Evolutionary conservation across 75 land plant genomes (phyloP).

Genomic region (Cryptomeria japonica): DNA sequence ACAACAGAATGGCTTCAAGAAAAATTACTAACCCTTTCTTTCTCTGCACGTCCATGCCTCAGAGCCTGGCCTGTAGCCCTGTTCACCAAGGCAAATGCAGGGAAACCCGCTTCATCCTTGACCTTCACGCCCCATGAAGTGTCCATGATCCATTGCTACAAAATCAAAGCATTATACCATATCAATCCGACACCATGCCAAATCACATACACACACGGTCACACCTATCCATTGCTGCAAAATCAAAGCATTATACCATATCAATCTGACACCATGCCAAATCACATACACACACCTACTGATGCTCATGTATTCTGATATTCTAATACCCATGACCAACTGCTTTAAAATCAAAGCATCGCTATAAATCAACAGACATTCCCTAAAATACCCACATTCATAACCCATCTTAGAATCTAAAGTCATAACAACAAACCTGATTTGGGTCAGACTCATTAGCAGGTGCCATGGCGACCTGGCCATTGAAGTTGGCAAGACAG

Average conservation of each 20-base stretch:
- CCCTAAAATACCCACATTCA: background rate
- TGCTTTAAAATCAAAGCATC: background rate
- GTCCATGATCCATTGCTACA: constrained; percentile 77
- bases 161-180: background rate
- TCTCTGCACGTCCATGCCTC: constrained; percentile 23
- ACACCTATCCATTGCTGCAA: too few species aligned
- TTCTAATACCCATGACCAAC: background rate
- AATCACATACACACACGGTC: background rate
- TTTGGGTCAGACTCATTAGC: constrained; percentile 11
- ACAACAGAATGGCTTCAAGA: background rate
- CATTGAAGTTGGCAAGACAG: constrained; percentile 10
- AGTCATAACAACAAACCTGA: constrained; percentile 4
- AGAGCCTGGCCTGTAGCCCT: constrained; percentile 74
- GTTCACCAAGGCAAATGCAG: constrained; percentile 68
- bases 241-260: too few species aligned
- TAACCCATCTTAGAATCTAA: background rate
- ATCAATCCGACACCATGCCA: background rate
- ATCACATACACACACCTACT: too few species aligned
- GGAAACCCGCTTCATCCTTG: constrained; percentile 66
- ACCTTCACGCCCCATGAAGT: constrained; percentile 44
- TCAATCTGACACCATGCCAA: too few species aligned
- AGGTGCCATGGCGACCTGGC: constrained; percentile 7
- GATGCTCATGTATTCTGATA: too few species aligned
- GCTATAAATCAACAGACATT: background rate
- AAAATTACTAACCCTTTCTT: background rate